Percentiles rank a stretch among this genome's conserved stretches.
phyloP scores from a whole-genome alignment of 805 yeast genomes.

The Komagataella phaffii region DNA sequence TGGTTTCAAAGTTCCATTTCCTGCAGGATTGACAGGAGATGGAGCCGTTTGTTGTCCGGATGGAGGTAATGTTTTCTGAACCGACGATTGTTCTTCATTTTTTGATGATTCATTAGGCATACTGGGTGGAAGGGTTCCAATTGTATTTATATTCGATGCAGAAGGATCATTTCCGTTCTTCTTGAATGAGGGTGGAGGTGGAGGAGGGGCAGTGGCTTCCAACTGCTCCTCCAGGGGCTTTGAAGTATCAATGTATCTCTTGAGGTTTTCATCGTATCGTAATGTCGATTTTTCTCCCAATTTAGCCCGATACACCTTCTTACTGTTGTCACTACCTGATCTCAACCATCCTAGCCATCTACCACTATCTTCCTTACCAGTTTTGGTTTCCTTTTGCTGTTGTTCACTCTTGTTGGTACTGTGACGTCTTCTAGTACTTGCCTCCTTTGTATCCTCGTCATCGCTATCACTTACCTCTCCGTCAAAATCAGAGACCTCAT shows the following conservation, averaged over 20 bases:
- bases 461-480: conserved; percentile 31
- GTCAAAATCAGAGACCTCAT: conserved; percentile 28
- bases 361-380: conserved; percentile 11
- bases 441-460: conserved; percentile 21
- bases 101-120: conserved; percentile 17
- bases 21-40: conserved; percentile 18
- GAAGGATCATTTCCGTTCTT: conserved; percentile 20
- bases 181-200: conserved; percentile 28
- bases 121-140: conserved; percentile 23
- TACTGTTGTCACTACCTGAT: conserved; percentile 48
- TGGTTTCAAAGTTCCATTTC: conserved; percentile 6
- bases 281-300: conserved; percentile 69
- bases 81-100: conserved; percentile 19
- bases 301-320: conserved; percentile 63
- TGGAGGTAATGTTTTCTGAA: conserved; percentile 19
- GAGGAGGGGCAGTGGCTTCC: conserved; percentile 44
- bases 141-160: conserved; percentile 9
- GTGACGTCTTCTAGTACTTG: conserved; percentile 5
- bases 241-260: conserved; percentile 75
- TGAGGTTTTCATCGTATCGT: conserved; percentile 68
- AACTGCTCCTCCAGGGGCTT: conserved; percentile 54
- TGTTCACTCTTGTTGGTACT: conserved; percentile 5
- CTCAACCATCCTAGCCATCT: conserved; percentile 55
- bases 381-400: conserved; percentile 9
- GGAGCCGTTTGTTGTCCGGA: conserved; percentile 20